Evolutionary conservation across 371 early-diverging fungal species (phyloP).

Genomic region (Mortierella sp.): DNA sequence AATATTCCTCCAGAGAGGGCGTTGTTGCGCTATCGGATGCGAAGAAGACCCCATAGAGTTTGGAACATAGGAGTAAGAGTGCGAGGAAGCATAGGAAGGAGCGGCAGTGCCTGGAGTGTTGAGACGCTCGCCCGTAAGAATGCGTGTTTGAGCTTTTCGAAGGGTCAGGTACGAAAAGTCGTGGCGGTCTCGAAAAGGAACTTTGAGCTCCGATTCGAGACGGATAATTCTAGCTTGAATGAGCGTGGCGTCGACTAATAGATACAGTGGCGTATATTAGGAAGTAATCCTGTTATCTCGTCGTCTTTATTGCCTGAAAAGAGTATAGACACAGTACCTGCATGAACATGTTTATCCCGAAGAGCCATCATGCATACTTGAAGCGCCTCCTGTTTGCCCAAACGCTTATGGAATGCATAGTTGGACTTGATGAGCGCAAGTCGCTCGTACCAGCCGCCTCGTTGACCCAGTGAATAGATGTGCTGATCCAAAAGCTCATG

Average conservation of each 20-base stretch:
- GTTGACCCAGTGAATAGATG: conserved; percentile 66
- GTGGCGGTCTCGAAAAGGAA: conserved; percentile 68
- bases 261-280: not conserved
- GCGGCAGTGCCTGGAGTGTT: conserved; percentile 53
- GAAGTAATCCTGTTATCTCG: not conserved
- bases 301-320: not conserved
- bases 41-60: conserved; percentile 26
- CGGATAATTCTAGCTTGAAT: conserved; percentile 60
- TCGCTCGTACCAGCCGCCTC: conserved; percentile 82
- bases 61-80: conserved; percentile 49
- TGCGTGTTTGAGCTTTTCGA: conserved; percentile 61
- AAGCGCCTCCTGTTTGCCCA: conserved; percentile 63
- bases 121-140: conserved; percentile 48
- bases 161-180: conserved; percentile 66
- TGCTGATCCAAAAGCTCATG: conserved; percentile 71
- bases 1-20: conserved; percentile 62
- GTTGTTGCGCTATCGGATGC: conserved; percentile 28
- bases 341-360: conserved; percentile 67
- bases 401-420: conserved; percentile 61
- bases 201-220: conserved; percentile 64
- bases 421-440: conserved; percentile 71
- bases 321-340: conserved; percentile 28
- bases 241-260: conserved; percentile 39
- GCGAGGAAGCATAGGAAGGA: conserved; percentile 47
- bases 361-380: conserved; percentile 67